Conservation (phyloP, 2,329 filamentous ascomycete species). For the Xylaria sp. region DNA sequence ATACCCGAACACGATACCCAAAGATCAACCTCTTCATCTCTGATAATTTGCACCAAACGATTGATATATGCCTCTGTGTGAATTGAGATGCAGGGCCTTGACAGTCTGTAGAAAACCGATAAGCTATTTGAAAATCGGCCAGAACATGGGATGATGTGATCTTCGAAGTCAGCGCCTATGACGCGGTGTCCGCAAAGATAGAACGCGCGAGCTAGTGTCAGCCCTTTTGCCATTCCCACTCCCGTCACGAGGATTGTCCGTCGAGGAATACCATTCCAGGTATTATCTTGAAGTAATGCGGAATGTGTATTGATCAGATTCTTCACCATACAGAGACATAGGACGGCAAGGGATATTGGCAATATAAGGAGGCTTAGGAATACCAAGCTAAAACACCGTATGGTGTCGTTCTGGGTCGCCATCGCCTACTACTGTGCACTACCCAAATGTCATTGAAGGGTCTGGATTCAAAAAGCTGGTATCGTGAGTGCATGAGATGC, state of each 20-base stretch:
- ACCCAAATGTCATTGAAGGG: neutral
- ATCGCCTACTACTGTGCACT: neutral
- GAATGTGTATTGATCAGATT: neutral
- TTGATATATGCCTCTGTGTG: constrained; percentile 63
- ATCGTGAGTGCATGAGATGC: neutral
- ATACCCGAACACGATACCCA: constrained; percentile 82
- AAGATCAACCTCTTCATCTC: constrained; percentile 69
- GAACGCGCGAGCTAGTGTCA: constrained; percentile 73
- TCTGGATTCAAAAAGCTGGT: neutral
- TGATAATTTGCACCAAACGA: constrained; percentile 67
- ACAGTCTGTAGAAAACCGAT: constrained; percentile 61
- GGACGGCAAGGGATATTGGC: constrained; percentile 33
- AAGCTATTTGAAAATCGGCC: constrained; percentile 70
- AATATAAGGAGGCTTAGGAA: constrained; percentile 37
- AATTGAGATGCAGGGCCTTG: constrained; percentile 44
- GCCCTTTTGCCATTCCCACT: constrained; percentile 76
- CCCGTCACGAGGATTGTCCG: constrained; percentile 75
- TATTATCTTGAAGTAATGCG: neutral
- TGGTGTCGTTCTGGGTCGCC: constrained; percentile 2
- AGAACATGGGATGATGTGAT: constrained; percentile 56
- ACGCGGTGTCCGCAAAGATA: constrained; percentile 73
- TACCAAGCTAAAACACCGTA: constrained; percentile 36
- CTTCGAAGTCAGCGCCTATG: constrained; percentile 74
- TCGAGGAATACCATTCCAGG: constrained; percentile 11
- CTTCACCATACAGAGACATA: constrained; percentile 13